Evolutionary conservation across 192 early-diverging fungal species (phyloP).

Genomic region (Cladochytrium replicatum): DNA sequence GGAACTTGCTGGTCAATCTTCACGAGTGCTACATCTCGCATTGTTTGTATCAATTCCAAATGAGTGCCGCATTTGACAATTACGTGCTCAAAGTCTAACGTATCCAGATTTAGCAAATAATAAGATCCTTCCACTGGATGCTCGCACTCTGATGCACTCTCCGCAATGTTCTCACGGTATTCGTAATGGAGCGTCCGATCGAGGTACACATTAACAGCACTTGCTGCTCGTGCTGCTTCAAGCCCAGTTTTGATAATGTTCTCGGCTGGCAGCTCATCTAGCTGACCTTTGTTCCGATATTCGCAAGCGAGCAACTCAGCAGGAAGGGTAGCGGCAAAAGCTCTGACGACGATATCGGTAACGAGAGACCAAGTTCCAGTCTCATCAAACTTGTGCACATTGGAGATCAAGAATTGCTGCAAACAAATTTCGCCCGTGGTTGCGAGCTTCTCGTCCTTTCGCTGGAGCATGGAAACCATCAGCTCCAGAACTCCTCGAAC

Average conservation of each 20-base stretch:
- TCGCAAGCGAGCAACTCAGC: constrained; percentile 37
- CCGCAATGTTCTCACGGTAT: not conserved
- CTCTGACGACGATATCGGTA: constrained; percentile 26
- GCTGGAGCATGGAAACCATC: constrained; percentile 31
- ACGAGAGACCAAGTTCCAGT: constrained; percentile 22
- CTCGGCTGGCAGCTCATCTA: not conserved
- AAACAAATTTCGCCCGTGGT: constrained; percentile 44
- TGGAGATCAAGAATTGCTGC: constrained; percentile 32
- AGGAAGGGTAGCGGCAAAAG: constrained; percentile 32
- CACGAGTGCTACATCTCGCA: constrained; percentile 26
- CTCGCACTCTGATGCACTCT: constrained; percentile 2
- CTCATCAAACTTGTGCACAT: constrained; percentile 21
- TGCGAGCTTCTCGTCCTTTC: constrained; percentile 38
- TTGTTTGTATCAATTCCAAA: constrained; percentile 34
- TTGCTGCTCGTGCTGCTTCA: constrained; percentile 5
- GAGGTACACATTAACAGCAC: too few relatives aligned
- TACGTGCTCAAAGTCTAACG: constrained; percentile 40
- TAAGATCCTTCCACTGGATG: too few relatives aligned
- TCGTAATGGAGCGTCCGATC: too few relatives aligned
- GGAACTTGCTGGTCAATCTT: too few relatives aligned
- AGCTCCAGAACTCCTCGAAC: constrained; percentile 19
- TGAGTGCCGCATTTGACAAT: constrained; percentile 46
- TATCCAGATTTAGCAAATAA: constrained; percentile 28
- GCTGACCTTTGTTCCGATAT: constrained; percentile 5
- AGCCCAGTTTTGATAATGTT: constrained; percentile 17